phyloP scores from a whole-genome alignment of 805 yeast species.

The Kodamaea jinghongensis region DNA sequence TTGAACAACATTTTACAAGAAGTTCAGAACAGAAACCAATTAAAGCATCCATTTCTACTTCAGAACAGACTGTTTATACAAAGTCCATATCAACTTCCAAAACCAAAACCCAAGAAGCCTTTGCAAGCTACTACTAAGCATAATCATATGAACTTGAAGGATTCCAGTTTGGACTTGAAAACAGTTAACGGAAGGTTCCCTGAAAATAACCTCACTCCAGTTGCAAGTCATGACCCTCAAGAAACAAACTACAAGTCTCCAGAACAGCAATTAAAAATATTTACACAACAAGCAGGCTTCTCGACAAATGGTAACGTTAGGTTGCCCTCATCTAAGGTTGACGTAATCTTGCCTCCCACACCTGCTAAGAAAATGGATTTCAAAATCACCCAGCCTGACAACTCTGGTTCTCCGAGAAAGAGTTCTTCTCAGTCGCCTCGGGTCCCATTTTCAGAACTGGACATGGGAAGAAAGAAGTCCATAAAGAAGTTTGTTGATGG shows the following conservation, averaged over 20 bases:
- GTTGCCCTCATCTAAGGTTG: conserved; percentile 48
- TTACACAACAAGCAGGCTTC: conserved; percentile 33
- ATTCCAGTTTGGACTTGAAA: conserved; percentile 39
- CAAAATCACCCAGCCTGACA: conserved; percentile 14
- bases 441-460: conserved; percentile 8
- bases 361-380: conserved; percentile 62
- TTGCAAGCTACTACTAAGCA: conserved; percentile 20
- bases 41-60: conserved; percentile 6
- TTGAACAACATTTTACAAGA: conserved; percentile 24
- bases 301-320: conserved; percentile 48
- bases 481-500: conserved; percentile 38
- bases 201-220: conserved; percentile 7
- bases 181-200: conserved; percentile 10
- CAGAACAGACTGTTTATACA: not conserved
- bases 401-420: conserved; percentile 12
- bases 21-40: conserved; percentile 10
- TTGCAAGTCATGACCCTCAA: not conserved
- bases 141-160: conserved; percentile 38
- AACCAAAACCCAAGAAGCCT: conserved; percentile 9
- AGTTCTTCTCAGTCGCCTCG: not conserved
- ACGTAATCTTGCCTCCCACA: conserved; percentile 57
- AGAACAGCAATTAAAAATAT: too few species aligned
- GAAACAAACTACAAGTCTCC: not conserved
- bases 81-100: not conserved
- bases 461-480: conserved; percentile 30